Evolutionary conservation across 345 rosid genomes (phyloP), one percentile per base, ranked within the genome.

Genomic region (Litchi chinensis): DNA sequence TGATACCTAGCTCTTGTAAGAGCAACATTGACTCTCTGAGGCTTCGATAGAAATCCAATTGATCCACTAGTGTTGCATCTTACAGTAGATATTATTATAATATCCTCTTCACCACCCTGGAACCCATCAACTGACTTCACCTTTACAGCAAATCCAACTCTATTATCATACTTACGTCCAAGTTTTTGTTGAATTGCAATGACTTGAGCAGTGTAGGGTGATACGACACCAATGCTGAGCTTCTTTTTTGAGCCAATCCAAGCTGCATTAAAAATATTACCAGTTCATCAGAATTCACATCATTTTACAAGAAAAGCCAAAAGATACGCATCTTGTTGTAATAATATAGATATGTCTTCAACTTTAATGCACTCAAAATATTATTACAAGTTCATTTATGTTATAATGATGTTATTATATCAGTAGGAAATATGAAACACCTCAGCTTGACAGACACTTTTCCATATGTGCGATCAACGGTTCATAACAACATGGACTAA

Each of bases 1-100:
- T 2, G 63, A 57, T 80, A 85, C 90, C 90, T 85, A 10, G 87
- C 90, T 48, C 88, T 72, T n/a, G 90, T 87, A 16, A 82, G 82
- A 74, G 90, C 86, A 32, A 85, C 79, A 15, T 65, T 65, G 15
- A 65, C 9, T 37, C 69, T 65, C 21, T 65, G 44, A 1, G 19
- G 19, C 0, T 65, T 65, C 19, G 69, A 65, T 65, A 65, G 10
- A 18, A 65, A 65, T 32, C 69, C 69, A 7, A 65, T 65, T 32
- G 43, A 65, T 65, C 69, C 44, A 15, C 43, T 10, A 4, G 3
- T 28, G 69, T 65, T 65, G 69, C 69, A 5, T 65, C 69, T 32
- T 28, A 65, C 69, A 13, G 69, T 37, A 7, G 69, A 65, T 32
- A 65, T 28, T 65, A 65, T 65, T 65, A 65, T 65, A 6, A 65